Evolutionary conservation across 352 stramenopile species (phyloP), one percentile per base, ranked within the genome.

Genomic region (Pythium dissimile): DNA sequence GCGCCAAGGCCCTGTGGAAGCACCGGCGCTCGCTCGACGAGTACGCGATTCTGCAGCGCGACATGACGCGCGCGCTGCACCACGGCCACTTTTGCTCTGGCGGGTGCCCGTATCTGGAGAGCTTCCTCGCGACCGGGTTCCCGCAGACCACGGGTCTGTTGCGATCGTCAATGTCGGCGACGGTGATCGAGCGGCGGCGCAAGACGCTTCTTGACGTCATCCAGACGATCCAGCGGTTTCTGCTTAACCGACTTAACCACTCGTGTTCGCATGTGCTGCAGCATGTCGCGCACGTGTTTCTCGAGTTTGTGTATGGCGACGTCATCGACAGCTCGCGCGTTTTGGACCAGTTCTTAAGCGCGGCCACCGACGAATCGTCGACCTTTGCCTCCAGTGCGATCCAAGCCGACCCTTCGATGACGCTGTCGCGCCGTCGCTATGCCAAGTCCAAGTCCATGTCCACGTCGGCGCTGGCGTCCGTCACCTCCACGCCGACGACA

Each of bases 1-100:
- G 57, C 9, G 62, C 42, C 7, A 51, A 71, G 23, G 69, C 49
- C 13, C 54, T 51, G 12, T 78, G 66, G 62, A 64, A 71, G 13
- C 55, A 81, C 27, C 69, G 42, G 44, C 73, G 56, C 20, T 82
- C 72, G 43, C 76, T 84, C 44, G 69, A 77, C 28, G 72, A 87
- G 53, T 80, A 84, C 57, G 48, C 66, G 15, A 38, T 35, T 12
- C 70, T 86, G 24, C 72, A 83, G 32, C 63, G 64, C 12, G 49
- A 49, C 1, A 24, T 76, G 20, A 49, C 80, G 5, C 38, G 51
- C 5, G 72, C 59, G 27, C 69, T 89, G 45, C 65, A 83, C 21
- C 76, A 84, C 53, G 79, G 76, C 28, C 76, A 86, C 58, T 60
- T 73, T 9, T 89, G 76, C 42, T 58, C 72, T 26, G 76, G 66